Percentiles rank a stretch among this genome's conserved stretches.
Conservation (phyloP, 495 filamentous ascomycete species). For the Pseudomonodictys pantanalensis region DNA sequence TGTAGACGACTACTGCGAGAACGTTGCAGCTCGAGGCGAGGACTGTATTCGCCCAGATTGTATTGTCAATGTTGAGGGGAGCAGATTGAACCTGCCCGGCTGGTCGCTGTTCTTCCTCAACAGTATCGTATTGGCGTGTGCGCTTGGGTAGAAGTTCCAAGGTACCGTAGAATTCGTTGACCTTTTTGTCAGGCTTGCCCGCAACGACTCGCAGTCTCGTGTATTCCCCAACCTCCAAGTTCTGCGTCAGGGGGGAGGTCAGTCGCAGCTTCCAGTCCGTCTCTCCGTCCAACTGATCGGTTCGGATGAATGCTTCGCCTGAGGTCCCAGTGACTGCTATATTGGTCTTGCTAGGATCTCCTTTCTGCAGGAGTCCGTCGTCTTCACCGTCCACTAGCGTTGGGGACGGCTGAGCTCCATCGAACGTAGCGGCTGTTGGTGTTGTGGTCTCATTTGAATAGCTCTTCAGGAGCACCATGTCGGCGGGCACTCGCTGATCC, state of each 20-base stretch:
- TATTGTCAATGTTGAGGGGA: constrained; percentile 91
- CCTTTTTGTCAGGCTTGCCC: constrained; percentile 82
- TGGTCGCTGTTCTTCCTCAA: constrained; percentile 14
- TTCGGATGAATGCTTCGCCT: constrained; percentile 94
- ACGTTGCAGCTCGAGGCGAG: constrained; percentile 88
- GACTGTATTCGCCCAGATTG: constrained; percentile 97
- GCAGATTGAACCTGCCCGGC: constrained; percentile 48
- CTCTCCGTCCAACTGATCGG: constrained; percentile 96
- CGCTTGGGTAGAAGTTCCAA: constrained; percentile 56
- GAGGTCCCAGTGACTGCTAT: constrained; percentile 38
- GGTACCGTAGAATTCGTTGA: constrained; percentile 90
- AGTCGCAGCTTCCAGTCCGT: constrained; percentile 98
- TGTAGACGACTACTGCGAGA: constrained; percentile 87
- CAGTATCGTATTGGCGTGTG: constrained; percentile 33
- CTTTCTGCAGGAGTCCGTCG: neutral
- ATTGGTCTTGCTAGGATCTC: neutral
- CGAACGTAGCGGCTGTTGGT: constrained; percentile 31
- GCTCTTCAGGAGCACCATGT: constrained; percentile 90
- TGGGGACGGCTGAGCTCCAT: constrained; percentile 34
- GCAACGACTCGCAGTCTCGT: constrained; percentile 73
- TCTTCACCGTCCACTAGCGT: constrained; percentile 45
- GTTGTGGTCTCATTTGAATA: constrained; percentile 59
- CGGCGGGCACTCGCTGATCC: constrained; percentile 87
- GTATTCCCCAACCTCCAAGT: constrained; percentile 64
- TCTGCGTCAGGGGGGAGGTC: constrained; percentile 79